phyloP scores from a whole-genome alignment of 305 asterid species.

The Fraxinus xanthoxyloides region DNA sequence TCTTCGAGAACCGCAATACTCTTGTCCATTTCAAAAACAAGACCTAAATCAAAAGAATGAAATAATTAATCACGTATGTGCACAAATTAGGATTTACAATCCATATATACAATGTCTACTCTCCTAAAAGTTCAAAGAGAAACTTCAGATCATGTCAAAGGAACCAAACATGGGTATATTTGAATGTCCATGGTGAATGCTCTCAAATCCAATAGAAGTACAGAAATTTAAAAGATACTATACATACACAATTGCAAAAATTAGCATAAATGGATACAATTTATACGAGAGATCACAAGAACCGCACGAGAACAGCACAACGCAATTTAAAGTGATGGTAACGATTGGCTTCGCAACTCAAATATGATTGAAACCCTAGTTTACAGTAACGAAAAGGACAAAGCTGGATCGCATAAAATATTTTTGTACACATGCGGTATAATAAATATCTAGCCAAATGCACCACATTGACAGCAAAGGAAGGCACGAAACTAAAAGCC shows the following conservation, averaged over 20 bases:
- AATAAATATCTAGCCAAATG: not conserved
- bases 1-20: conserved; percentile 33
- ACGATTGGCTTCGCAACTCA: not conserved
- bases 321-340: not conserved
- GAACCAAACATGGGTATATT: not conserved
- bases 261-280: not conserved
- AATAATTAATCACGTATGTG: conserved; percentile 11
- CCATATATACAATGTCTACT: not conserved
- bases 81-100: conserved; percentile 26
- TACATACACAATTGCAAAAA: not conserved
- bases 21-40: conserved; percentile 40
- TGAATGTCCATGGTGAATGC: not conserved
- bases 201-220: not conserved
- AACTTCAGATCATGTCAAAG: not conserved
- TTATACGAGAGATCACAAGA: not conserved
- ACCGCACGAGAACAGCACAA: not conserved
- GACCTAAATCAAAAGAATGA: conserved; percentile 22
- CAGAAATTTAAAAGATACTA: not conserved
- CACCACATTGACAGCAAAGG: conserved; percentile 10
- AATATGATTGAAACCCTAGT: conserved; percentile 39
- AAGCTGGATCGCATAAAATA: conserved; percentile 17
- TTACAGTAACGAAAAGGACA: conserved; percentile 7
- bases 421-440: not conserved
- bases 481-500: not conserved
- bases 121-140: not conserved